A percentile compares a stretch with the other conserved stretches of the same genome.
phyloP scores from a whole-genome alignment of 306 rosid species.

The Trifolium dubium region DNA sequence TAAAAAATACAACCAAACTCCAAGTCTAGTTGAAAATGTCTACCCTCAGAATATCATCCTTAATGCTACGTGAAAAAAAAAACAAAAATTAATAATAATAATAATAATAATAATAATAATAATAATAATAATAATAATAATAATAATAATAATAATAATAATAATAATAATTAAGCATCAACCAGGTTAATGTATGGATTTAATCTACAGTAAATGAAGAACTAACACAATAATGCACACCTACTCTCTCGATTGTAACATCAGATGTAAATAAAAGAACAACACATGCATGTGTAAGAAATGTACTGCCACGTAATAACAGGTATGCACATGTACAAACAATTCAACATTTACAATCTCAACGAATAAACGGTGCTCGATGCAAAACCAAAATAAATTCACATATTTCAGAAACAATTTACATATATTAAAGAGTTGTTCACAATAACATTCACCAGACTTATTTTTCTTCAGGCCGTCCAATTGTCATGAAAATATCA shows the following conservation, averaged over 20 bases:
- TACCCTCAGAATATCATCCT: constrained; percentile 18
- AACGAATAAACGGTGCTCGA: constrained; percentile 6
- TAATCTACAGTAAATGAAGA: constrained; percentile 25
- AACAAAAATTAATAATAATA: too few species aligned
- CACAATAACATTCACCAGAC: not conserved
- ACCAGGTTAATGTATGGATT: constrained; percentile 5
- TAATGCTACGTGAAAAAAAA: not conserved
- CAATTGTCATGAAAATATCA: constrained; percentile 25
- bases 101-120: too few species aligned
- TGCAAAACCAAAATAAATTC: constrained; percentile 12
- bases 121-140: too few species aligned
- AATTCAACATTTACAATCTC: constrained; percentile 16
- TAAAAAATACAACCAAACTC: constrained; percentile 21
- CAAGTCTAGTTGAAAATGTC: constrained; percentile 15
- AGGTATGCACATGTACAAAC: constrained; percentile 10
- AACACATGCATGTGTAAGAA: constrained; percentile 26
- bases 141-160: too few species aligned
- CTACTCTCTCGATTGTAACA: constrained; percentile 15
- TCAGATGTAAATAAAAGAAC: constrained; percentile 23
- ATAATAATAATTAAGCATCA: not conserved
- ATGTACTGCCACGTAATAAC: constrained; percentile 19
- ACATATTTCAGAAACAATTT: constrained; percentile 23
- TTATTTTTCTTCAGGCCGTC: constrained; percentile 1
- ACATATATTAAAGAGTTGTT: constrained; percentile 18
- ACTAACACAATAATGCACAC: constrained; percentile 26